Base-by-base conservation (phyloP, 2,329 filamentous ascomycete species). In the Claviceps sp. region DNA sequence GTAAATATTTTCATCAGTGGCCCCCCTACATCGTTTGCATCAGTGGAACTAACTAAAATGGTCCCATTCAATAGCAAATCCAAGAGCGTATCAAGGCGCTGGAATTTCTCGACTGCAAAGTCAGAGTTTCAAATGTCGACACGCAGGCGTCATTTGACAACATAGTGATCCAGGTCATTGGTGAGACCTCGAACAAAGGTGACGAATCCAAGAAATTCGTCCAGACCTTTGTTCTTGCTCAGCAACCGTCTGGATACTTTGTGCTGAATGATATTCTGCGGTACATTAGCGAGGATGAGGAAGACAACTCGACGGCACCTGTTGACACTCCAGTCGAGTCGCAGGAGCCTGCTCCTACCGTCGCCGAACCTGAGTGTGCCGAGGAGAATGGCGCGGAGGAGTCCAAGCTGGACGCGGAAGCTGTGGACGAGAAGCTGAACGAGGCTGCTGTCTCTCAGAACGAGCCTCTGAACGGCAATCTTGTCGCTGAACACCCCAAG, bases 221-320 rank as follows among this genome's bases (percentile, higher is more conserved):
- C 42, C 93, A 98, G 77, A 97, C 91, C 50, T 98, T 98, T 62
- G 88, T 98, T 56, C 86, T 98, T 56, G 93, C 93, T 48, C 84
- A 91, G 69, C 93, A 98, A 73, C 89, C 89, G 48, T 95, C 91
- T 53, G 93, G 93, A 57, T 98, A 97, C 76, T 98, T 95, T 62
- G 91, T 98, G 37, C 80, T 98, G 61, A 98, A 98, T 70, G 93
- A 98, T 65, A 95, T 98, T 67, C 89, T 97, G 74, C 81, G 93
- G 61, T 97, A 94, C 71, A 83, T 98, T 59, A 82, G 85, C 58
- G 88, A 93, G 56, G 87, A 91, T 61, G 78, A 78, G 43, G 89
- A 96, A 55, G 87, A 87, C 54, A 82, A 84, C 55, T 54, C 56
- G 47, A 63, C 62, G 41, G 65, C 68, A 57, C 52, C 66, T 51